phyloP scores from a whole-genome alignment of 2,329 filamentous ascomycete species.

The Chaetomiaceae sp. region DNA sequence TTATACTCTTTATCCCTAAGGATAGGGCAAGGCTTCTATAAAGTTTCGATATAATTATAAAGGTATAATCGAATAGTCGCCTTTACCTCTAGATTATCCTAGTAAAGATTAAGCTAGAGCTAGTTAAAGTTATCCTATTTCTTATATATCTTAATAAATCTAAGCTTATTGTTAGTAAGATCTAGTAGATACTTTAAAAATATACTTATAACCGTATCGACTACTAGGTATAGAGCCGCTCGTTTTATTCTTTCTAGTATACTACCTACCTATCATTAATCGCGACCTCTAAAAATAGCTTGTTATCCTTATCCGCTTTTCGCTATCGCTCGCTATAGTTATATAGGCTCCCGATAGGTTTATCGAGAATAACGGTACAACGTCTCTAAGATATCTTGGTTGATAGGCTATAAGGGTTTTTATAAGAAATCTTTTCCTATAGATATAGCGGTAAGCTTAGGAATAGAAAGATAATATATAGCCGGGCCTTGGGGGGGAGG shows the following conservation, averaged over 20 bases:
- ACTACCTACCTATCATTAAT: background rate
- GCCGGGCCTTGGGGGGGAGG: background rate
- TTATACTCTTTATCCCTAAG: constrained; percentile 1
- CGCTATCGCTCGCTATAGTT: background rate
- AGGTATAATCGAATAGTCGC: background rate
- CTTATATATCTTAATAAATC: constrained; percentile 5
- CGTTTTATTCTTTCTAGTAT: background rate
- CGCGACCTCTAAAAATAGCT: background rate
- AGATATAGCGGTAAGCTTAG: too few species aligned
- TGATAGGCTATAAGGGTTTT: background rate
- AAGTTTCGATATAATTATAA: background rate
- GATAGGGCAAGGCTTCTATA: background rate
- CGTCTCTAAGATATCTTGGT: background rate
- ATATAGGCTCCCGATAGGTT: background rate
- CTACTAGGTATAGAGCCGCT: background rate
- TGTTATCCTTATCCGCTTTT: constrained; percentile 5
- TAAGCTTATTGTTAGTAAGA: background rate
- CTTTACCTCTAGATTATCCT: background rate
- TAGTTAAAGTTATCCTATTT: background rate
- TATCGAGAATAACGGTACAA: background rate
- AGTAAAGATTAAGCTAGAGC: background rate
- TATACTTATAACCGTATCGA: background rate
- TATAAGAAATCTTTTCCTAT: background rate
- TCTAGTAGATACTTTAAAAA: background rate
- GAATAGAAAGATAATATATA: background rate